Base-by-base conservation (phyloP, 2,329 filamentous ascomycete species). In the Penicillium sp. region DNA sequence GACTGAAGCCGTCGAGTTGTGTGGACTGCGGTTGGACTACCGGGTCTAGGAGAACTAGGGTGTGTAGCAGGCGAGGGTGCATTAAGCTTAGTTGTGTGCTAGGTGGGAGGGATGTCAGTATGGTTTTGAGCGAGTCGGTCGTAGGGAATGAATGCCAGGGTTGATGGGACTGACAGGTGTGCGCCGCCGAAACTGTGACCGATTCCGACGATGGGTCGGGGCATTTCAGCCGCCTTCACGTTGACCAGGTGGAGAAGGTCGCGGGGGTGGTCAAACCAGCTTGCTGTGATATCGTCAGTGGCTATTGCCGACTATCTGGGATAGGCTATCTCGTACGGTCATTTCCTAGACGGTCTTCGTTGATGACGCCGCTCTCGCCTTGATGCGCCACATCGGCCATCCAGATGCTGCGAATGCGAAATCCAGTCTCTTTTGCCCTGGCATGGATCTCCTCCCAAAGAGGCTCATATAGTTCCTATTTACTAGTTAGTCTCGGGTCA, bases 381-480 rank as follows among this genome's bases (percentile, higher is more conserved):
- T 97, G 90, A 69, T 91, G 87, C 27, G 90, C 86, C n/a, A 89
- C 85, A 75, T 97, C 93, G 58, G 90, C 87, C 65, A 96, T 94
- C 89, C 90, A 96, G 64, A 97, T 92, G 58, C 84, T 81, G 54
- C 90, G 84, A 65, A 97, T 90, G 2, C 82, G 80, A 64, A 95
- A 84, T 18, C 85, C 86, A 53, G 81, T 77, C 14, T 74, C 69
- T 61, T 82, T 81, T 6, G 86, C 77, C 18, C 80, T 77, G 18
- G 79, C 74, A 63, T 89, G 79, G 1, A 97, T 78, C 49, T 96
- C 90, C 56, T 93, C 90, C 89, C 92, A 97, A 0, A 97, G 78
- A 0, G 93, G 89, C 67, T 97, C 92, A 69, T 97, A 97, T 2
- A 97, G 75, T 79, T 97, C 93, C 89, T 92, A 59, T 14, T 3